Evolutionary conservation across 2,329 filamentous ascomycete genomes (phyloP).

Genomic region (Monosporascus sp.): DNA sequence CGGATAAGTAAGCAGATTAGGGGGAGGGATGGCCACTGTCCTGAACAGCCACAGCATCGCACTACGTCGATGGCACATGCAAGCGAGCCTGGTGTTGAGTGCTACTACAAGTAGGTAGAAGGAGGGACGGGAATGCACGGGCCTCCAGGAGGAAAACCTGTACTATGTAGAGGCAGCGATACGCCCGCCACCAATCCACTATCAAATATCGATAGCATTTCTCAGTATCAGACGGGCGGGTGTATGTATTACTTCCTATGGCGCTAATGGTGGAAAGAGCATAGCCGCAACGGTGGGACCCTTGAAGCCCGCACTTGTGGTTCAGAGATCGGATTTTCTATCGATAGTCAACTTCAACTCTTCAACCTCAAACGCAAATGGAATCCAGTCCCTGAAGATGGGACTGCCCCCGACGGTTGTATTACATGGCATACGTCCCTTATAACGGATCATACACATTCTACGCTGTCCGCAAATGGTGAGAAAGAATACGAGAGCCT

Average conservation of each 20-base stretch:
- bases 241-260: not conserved
- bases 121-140: no score
- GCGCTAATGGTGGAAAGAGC: not conserved
- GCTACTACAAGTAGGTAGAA: no score
- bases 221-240: not conserved
- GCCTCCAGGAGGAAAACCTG: no score
- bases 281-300: not conserved
- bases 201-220: not conserved
- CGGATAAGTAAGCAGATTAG: no score
- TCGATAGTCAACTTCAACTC: not conserved
- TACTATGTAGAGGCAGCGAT: no score
- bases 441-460: not conserved
- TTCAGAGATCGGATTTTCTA: not conserved
- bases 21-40: no score
- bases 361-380: not conserved
- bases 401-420: not conserved
- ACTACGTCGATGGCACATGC: no score
- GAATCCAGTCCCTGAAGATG: no score
- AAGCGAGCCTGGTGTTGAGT: no score
- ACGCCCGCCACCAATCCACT: no score
- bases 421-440: not conserved
- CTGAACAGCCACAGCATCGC: no score
- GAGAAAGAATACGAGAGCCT: not conserved
- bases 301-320: not conserved
- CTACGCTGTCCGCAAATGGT: not conserved